Conservation (phyloP, 352 stramenopile species). For the Thraustochytrium striatum region DNA sequence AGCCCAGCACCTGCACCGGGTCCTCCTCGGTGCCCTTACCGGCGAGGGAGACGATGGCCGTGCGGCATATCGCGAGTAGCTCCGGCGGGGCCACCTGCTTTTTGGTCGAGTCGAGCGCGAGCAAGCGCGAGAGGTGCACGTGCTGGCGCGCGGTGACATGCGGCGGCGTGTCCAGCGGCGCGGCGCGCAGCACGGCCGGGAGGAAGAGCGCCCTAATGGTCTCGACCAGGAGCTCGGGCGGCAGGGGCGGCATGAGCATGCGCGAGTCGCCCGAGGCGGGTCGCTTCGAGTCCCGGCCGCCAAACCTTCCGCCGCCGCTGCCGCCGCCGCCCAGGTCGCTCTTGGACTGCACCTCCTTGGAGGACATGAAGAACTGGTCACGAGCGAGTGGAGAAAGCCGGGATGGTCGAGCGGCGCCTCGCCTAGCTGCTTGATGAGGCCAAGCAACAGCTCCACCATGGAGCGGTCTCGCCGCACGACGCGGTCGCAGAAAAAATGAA, state of each 20-base stretch:
- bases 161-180: not conserved
- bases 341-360: not conserved
- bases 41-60: slow-evolving; percentile 15
- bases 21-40: slow-evolving; percentile 3
- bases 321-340: not conserved
- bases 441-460: not conserved
- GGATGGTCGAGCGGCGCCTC: not conserved
- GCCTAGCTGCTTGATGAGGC: not conserved
- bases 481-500: slow-evolving; percentile 26
- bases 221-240: not conserved
- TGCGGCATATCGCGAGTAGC: slow-evolving; percentile 1
- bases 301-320: not conserved
- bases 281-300: too few relatives aligned
- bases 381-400: slow-evolving; percentile 35
- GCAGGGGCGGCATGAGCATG: not conserved
- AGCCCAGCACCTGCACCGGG: not conserved
- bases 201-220: slow-evolving; percentile 31
- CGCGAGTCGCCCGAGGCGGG: too few relatives aligned
- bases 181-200: not conserved
- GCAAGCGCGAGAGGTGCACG: slow-evolving; percentile 10
- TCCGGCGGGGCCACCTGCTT: not conserved
- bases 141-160: not conserved
- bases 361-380: slow-evolving; percentile 38
- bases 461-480: slow-evolving; percentile 1
- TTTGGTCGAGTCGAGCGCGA: slow-evolving; percentile 9